These are phyloP conservation scores for Aristolochia contorta DNA, from an alignment of 164 flowering plant species.

Conservation along the genomic window DNA sequence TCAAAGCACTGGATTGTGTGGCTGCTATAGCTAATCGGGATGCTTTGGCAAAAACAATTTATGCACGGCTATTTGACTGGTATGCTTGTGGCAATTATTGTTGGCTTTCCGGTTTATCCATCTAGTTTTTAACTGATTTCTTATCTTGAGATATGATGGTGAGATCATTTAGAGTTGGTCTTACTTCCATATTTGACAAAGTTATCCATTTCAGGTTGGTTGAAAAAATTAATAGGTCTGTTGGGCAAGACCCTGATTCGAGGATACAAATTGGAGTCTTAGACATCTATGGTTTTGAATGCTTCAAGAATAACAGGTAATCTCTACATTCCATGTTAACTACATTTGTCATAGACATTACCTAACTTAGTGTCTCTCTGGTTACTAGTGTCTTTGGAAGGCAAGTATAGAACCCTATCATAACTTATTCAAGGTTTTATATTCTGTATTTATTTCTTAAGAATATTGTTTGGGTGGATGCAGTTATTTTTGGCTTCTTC, in stretches of 20 bases:
- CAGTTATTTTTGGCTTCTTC: neutral
- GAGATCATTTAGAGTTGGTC: neutral
- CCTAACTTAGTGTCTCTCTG: too few species aligned
- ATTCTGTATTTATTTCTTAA: too few species aligned
- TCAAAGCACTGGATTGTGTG: conserved; percentile 79
- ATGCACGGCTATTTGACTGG: conserved; percentile 92
- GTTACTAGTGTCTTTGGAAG: too few species aligned
- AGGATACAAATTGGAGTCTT: conserved; percentile 77
- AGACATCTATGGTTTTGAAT: conserved; percentile 97
- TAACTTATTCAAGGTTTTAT: too few species aligned
- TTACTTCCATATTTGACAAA: neutral
- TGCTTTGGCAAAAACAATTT: conserved; percentile 90
- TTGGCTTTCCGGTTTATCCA: too few species aligned
- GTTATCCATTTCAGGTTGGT: conserved; percentile 65
- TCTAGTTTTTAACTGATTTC: neutral
- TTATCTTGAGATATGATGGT: neutral
- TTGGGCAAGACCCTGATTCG: conserved; percentile 86
- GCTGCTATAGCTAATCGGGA: conserved; percentile 93
- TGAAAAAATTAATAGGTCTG: conserved; percentile 84
- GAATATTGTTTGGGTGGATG: neutral
- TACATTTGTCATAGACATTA: too few species aligned
- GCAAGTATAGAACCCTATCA: too few species aligned
- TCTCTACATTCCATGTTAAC: neutral
- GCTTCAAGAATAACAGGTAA: conserved; percentile 79
- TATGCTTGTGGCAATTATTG: conserved; percentile 17